Evolutionary conservation across 148 eudicot genomes (phyloP).

Genomic region (Vaccinium myrtillus): DNA sequence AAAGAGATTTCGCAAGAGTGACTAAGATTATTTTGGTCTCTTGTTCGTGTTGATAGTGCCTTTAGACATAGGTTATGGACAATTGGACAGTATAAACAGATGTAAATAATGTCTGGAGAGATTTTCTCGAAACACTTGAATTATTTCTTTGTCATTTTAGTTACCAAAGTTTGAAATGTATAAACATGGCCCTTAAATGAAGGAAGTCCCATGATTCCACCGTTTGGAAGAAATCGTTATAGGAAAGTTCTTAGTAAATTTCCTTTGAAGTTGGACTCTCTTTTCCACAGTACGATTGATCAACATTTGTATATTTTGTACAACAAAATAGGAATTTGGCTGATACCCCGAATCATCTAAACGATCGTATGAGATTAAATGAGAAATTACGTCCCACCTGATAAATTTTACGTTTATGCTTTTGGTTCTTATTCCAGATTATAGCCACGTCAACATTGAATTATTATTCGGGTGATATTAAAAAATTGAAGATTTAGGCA

Average conservation of each 20-base stretch:
- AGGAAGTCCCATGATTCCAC: background rate
- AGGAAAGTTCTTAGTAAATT: background rate
- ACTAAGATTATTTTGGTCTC: background rate
- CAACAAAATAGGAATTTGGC: too few species aligned
- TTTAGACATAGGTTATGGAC: background rate
- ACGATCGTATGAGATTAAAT: too few species aligned
- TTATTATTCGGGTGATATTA: background rate
- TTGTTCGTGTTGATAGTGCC: background rate
- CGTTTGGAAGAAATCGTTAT: background rate
- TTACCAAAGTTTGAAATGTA: background rate
- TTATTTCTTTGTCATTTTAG: background rate
- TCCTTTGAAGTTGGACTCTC: background rate
- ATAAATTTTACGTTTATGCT: too few species aligned
- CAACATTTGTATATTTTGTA: background rate
- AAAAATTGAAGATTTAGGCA: too few species aligned
- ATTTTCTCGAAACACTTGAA: background rate
- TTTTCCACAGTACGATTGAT: background rate
- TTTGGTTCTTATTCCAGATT: background rate
- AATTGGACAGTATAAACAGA: background rate
- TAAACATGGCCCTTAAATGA: background rate
- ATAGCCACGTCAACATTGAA: background rate
- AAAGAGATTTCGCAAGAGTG: background rate
- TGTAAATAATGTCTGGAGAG: background rate
- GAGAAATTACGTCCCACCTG: too few species aligned
- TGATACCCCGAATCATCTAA: too few species aligned